Evolutionary conservation across 176 grass and related monocot species (phyloP), one percentile per base, ranked within the genome.

Genomic region (Bromus sterilis): DNA sequence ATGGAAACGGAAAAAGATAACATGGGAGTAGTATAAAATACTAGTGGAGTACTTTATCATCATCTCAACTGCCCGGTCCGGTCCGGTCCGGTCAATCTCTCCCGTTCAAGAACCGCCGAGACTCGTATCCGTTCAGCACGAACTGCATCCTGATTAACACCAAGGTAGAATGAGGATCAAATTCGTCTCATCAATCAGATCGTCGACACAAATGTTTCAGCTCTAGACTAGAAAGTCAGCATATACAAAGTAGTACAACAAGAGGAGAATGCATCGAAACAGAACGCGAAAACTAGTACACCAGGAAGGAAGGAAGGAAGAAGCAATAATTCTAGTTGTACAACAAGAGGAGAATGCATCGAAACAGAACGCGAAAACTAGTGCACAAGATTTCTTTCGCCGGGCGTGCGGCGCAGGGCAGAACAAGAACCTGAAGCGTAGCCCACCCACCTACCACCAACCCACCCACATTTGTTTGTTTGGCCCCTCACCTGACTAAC

Each of bases 41-140:
- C 37, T n/a, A n/a, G n/a, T n/a, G n/a, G n/a, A n/a, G n/a, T n/a
- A n/a, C n/a, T n/a, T n/a, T n/a, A n/a, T n/a, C n/a, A n/a, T n/a
- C n/a, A n/a, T n/a, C n/a, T n/a, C n/a, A n/a, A n/a, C n/a, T n/a
- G n/a, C n/a, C n/a, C n/a, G n/a, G n/a, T n/a, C n/a, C n/a, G n/a
- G n/a, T n/a, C 24, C 68, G 40, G 68, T 70, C 81, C 23, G 30
- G 48, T 75, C 76, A 80, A 25, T 68, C 68, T 58, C 36, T 67
- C 29, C 5, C 0, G 31, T 74, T 74, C 70, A 67, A 75, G 35
- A 49, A 88, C 59, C 15, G 75, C 41, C 11, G 34, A 48, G 74
- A 62, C 23, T 76, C 76, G 34, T 26, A 25, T 82, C 5, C 31
- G 44, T 7, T 18, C 11, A 53, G 18, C 49, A 9, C 49, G 49